phyloP scores from a whole-genome alignment of 1,284 basidiomycete species.

The Apiotrichum gamsii region DNA sequence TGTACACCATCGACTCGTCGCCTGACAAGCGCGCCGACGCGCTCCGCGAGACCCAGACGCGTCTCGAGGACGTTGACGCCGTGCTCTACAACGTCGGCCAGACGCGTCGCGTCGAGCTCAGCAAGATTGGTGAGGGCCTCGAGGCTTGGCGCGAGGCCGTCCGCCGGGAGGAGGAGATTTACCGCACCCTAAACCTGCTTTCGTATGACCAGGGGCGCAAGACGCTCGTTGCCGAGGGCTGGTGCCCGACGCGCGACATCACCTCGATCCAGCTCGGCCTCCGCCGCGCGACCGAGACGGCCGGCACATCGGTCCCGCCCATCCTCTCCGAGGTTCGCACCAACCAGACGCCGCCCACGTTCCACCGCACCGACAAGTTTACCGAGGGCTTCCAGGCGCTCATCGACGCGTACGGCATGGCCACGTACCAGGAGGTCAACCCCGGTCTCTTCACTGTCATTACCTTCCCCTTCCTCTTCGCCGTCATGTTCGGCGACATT shows the following conservation, averaged over 20 bases:
- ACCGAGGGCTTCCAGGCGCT: conserved; percentile 97
- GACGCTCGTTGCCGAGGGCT: conserved; percentile 94
- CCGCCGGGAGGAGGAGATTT: conserved; percentile 90
- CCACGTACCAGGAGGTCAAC: conserved; percentile 94
- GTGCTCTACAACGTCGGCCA: conserved; percentile 86
- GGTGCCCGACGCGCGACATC: conserved; percentile 92
- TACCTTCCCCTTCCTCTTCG: conserved; percentile 98
- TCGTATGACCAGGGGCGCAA: conserved; percentile 90
- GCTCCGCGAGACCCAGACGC: conserved; percentile 76
- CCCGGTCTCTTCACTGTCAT: conserved; percentile 90
- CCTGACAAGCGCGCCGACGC: conserved; percentile 85
- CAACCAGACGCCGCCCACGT: conserved; percentile 89
- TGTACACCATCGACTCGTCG: conserved; percentile 94
- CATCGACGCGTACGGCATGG: conserved; percentile 95
- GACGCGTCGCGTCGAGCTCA: conserved; percentile 76
- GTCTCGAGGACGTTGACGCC: conserved; percentile 87
- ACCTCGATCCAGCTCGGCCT: conserved; percentile 79
- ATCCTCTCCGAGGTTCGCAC: conserved; percentile 88
- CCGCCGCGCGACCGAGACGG: conserved; percentile 88
- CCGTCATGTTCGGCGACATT: conserved; percentile 99
- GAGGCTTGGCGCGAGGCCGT: conserved; percentile 92
- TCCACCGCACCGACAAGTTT: conserved; percentile 91
- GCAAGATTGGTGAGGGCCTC: conserved; percentile 78
- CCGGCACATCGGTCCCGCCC: conserved; percentile 84
- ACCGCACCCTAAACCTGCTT: conserved; percentile 88